A percentile compares a stretch with the other conserved stretches of the same genome.
phyloP scores from a whole-genome alignment of 352 stramenopile species.

The Pythium chondricola region DNA sequence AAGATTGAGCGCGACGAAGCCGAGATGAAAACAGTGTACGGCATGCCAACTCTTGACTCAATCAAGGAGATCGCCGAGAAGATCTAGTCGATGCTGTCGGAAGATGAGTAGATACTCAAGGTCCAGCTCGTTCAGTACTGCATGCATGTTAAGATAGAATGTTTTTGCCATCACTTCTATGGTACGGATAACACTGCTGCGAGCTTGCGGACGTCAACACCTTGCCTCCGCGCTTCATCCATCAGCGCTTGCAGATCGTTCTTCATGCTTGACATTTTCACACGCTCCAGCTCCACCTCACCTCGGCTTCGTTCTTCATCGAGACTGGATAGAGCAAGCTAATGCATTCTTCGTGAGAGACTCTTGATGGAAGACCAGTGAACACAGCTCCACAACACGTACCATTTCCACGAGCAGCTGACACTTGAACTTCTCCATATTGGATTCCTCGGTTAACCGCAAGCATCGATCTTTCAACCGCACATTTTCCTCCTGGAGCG shows the following conservation, averaged over 20 bases:
- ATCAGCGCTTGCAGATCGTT: slow-evolving; percentile 64
- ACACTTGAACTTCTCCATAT: slow-evolving; percentile 88
- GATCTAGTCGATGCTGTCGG: too few relatives aligned
- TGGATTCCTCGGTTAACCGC: slow-evolving; percentile 69
- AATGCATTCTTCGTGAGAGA: neutral
- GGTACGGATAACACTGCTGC: slow-evolving; percentile 22
- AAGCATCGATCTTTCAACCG: slow-evolving; percentile 47
- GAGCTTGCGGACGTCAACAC: slow-evolving; percentile 60
- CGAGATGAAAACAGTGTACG: too few relatives aligned
- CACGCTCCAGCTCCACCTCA: slow-evolving; percentile 60
- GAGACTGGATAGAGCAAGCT: slow-evolving; percentile 78
- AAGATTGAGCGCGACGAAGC: too few relatives aligned
- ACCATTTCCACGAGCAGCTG: slow-evolving; percentile 84
- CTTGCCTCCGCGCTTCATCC: slow-evolving; percentile 56
- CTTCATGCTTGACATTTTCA: slow-evolving; percentile 46
- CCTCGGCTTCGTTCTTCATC: slow-evolving; percentile 64
- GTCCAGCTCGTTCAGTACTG: too few relatives aligned
- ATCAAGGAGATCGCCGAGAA: too few relatives aligned
- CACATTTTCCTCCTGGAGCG: slow-evolving; percentile 55
- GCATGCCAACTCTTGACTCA: too few relatives aligned
- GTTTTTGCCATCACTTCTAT: too few relatives aligned
- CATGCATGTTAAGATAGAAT: too few relatives aligned
- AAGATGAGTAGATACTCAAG: too few relatives aligned
- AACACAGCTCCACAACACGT: neutral
- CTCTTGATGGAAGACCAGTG: too few relatives aligned